Evolutionary conservation across 768 basidiomycete genomes (phyloP), one percentile per base, ranked within the genome.

Genomic region (Tulasnella sp.): DNA sequence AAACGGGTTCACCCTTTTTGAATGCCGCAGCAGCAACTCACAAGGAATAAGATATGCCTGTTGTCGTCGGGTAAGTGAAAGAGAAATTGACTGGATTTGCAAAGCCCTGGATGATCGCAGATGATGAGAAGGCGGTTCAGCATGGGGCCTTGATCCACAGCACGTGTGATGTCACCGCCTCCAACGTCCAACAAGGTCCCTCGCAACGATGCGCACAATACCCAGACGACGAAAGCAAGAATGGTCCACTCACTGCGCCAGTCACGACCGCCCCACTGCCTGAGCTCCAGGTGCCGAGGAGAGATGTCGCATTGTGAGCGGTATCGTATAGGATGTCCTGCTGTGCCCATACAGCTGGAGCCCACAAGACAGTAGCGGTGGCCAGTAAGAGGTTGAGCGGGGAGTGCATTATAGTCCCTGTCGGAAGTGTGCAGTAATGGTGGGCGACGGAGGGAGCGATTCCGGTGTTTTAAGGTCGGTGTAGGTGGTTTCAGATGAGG

Each of bases 31-130:
- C 32, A 13, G 2, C 17, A n/a, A 77, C 91, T 70, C 67, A 95
- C 91, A 97, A 95, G 29, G 92, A 87, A 69, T 80, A 90, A 3
- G 86, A 85, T 4, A 96, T 78, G 29, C 96, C 96, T 0, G 93
- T 89, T 19, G 81, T 92, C 58, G 69, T 68, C 3, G 96, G 95
- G 70, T 94, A 95, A 32, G 58, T 81, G 73, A 99, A 98, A 2
- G 85, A 76, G 73, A 78, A 73, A 67, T 92, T 89, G 47, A 80
- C 78, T 0, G 96, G 94, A 67, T 86, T 82, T 42, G 86, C 90
- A 70, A 94, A 97, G 58, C 77, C 76, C 93, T 97, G 65, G 17
- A n/a, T n/a, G 34, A 38, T 38, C 34, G 34, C 34, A 5, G 34
- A 38, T 5, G 51, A 58, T 48, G 32, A 63, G 62, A 24, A 2